Conservation (phyloP, 1,139 yeast genomes). For the Sugiyamaella novakii region DNA sequence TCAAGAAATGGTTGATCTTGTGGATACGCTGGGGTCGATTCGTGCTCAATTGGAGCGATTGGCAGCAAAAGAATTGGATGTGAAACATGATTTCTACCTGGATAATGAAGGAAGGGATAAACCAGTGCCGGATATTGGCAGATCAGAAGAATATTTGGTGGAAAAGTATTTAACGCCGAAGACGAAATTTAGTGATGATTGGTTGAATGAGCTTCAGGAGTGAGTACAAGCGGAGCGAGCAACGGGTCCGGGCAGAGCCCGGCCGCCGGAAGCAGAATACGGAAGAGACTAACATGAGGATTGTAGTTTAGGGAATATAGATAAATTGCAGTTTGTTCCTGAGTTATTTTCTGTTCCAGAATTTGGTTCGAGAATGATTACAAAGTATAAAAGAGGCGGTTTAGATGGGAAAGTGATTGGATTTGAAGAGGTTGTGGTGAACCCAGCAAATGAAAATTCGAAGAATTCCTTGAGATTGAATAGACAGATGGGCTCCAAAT, state of each 20-base stretch:
- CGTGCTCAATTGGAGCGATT: conserved; percentile 9
- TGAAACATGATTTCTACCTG: conserved; percentile 6
- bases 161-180: conserved; percentile 41
- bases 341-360: conserved; percentile 43
- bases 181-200: conserved; percentile 35
- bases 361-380: conserved; percentile 47
- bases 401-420: conserved; percentile 67
- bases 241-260: too few species aligned
- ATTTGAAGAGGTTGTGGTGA: conserved; percentile 60
- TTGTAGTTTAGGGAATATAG: conserved; percentile 43
- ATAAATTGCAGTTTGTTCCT: conserved; percentile 36
- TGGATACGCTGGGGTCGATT: conserved; percentile 8
- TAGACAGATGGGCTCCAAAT: conserved; percentile 65
- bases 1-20: conserved; percentile 9
- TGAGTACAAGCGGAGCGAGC: conserved; percentile 25
- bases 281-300: too few species aligned
- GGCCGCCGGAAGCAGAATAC: too few species aligned
- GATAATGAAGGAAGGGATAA: conserved; percentile 3
- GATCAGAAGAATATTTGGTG: conserved; percentile 28
- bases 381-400: conserved; percentile 57
- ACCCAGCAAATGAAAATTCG: conserved; percentile 57
- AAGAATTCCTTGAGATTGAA: conserved; percentile 72
- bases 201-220: conserved; percentile 43
- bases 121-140: conserved; percentile 14
- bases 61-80: conserved; percentile 6